These are phyloP conservation scores for Chlorella vulgaris DNA, from an alignment of 139 green algal species.

Conservation along the genomic window DNA sequence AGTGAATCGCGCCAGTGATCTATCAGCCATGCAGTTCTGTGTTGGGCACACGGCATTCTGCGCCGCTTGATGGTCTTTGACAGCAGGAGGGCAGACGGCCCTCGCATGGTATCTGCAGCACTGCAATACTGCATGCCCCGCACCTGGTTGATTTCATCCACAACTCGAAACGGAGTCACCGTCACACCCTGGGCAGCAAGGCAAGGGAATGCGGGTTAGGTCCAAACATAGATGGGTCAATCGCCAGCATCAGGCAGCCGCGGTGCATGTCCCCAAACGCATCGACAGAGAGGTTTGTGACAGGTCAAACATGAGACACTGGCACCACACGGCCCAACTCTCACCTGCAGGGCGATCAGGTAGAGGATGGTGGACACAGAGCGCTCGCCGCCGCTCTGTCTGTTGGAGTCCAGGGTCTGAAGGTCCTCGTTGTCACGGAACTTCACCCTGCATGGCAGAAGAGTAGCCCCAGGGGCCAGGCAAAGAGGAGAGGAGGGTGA, in stretches of 20 bases:
- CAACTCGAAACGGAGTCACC: constrained; percentile 92
- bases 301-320: not conserved
- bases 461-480: too few relatives aligned
- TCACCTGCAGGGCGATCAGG: constrained; percentile 93
- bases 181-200: constrained; percentile 75
- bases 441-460: constrained; percentile 48
- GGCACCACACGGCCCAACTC: not conserved
- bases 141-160: constrained; percentile 99
- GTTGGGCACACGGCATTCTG: too few relatives aligned
- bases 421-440: constrained; percentile 85
- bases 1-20: too few relatives aligned
- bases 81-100: too few relatives aligned
- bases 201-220: too few relatives aligned
- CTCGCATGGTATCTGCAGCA: too few relatives aligned
- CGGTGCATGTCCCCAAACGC: too few relatives aligned
- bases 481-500: not conserved
- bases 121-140: not conserved
- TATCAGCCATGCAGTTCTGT: too few relatives aligned
- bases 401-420: constrained; percentile 76
- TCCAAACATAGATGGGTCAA: too few relatives aligned
- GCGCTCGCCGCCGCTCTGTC: constrained; percentile 94
- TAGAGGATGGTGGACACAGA: constrained; percentile 98
- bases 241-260: too few relatives aligned
- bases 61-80: too few relatives aligned
- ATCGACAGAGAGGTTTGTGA: too few relatives aligned